Conservation (phyloP, 2,329 filamentous ascomycete species). For the Dactylellina sp. region DNA sequence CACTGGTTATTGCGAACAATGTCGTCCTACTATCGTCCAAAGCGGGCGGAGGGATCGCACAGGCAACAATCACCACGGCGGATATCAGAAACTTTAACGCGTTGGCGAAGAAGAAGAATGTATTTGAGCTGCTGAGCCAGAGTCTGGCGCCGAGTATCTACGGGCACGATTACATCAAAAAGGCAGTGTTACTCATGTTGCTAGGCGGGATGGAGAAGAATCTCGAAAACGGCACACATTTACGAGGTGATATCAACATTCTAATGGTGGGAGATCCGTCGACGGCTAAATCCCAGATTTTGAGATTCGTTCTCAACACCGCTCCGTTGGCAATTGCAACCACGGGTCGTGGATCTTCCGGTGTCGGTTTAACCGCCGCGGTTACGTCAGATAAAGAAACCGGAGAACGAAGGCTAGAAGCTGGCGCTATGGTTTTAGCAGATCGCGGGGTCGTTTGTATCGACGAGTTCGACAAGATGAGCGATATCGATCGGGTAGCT, state of each 20-base stretch:
- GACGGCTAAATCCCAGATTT: slow-evolving; percentile 96
- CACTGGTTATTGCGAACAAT: slow-evolving; percentile 92
- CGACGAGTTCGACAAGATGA: slow-evolving; percentile 99
- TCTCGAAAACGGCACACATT: slow-evolving; percentile 94
- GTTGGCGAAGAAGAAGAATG: slow-evolving; percentile 89
- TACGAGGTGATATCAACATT: slow-evolving; percentile 97
- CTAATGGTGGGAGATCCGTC: slow-evolving; percentile 99
- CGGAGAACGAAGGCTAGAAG: slow-evolving; percentile 91
- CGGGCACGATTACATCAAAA: slow-evolving; percentile 97
- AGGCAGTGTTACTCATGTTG: slow-evolving; percentile 94
- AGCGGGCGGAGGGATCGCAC: slow-evolving; percentile 91
- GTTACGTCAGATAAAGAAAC: slow-evolving; percentile 98
- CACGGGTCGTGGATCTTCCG: slow-evolving; percentile 94
- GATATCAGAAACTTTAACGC: slow-evolving; percentile 99
- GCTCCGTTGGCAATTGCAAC: slow-evolving; percentile 96
- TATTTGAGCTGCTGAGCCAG: slow-evolving; percentile 92
- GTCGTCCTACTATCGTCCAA: slow-evolving; percentile 95
- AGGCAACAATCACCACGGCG: slow-evolving; percentile 91
- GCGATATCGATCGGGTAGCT: slow-evolving; percentile 94
- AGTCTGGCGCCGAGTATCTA: slow-evolving; percentile 96
- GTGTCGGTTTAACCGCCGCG: slow-evolving; percentile 95
- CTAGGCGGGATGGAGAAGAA: slow-evolving; percentile 98
- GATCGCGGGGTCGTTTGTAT: slow-evolving; percentile 98
- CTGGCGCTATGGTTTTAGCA: slow-evolving; percentile 97
- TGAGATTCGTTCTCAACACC: slow-evolving; percentile 96